Conservation (phyloP, 768 basidiomycete species). For the Fomitopsis serialis region DNA sequence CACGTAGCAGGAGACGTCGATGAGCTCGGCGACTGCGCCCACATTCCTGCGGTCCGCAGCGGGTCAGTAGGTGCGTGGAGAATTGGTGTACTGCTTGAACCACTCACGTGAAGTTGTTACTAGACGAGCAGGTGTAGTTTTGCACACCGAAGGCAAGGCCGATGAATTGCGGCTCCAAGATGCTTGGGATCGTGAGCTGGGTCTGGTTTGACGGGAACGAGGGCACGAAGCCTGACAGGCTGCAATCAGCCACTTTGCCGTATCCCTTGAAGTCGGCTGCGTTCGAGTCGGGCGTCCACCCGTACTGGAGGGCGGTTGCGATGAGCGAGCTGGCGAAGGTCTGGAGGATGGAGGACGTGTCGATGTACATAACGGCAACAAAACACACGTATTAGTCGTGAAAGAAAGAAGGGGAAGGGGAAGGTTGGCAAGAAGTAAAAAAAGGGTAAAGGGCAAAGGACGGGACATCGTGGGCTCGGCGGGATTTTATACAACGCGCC, state of each 20-base stretch:
- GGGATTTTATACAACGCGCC: no score
- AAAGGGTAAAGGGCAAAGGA: no score
- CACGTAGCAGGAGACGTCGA: constrained; percentile 27
- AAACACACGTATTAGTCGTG: neutral
- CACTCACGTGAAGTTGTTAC: constrained; percentile 38
- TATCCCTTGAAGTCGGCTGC: neutral
- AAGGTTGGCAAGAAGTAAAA: neutral
- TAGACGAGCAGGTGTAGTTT: constrained; percentile 46
- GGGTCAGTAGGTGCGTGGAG: neutral
- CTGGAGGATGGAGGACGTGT: neutral
- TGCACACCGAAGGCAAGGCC: constrained; percentile 45
- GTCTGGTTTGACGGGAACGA: constrained; percentile 26
- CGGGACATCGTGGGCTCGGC: no score
- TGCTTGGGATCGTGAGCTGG: constrained; percentile 31
- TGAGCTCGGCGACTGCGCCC: constrained; percentile 32
- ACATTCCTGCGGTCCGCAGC: constrained; percentile 30
- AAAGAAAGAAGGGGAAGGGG: neutral
- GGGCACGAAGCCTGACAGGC: constrained; percentile 18
- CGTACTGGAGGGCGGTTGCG: neutral
- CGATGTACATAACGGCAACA: neutral
- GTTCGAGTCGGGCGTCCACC: neutral
- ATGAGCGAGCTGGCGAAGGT: neutral
- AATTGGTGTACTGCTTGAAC: neutral
- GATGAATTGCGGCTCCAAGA: constrained; percentile 32
- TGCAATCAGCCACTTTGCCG: constrained; percentile 14